These are phyloP conservation scores for Delitschia confertaspora DNA, from an alignment of 495 filamentous ascomycete genomes.

Conservation along the genomic window DNA sequence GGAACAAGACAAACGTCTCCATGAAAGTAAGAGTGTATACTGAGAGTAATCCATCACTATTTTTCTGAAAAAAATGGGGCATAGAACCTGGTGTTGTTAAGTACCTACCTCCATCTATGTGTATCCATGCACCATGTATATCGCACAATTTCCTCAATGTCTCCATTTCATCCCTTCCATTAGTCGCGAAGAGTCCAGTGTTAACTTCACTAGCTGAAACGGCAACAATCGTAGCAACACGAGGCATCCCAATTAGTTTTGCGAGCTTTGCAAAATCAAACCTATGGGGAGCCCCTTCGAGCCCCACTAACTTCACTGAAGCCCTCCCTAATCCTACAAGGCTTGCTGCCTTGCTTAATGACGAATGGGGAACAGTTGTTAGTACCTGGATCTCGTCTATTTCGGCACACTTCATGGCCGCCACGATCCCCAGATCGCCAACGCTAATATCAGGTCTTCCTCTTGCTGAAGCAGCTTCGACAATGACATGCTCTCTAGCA, in stretches of 20 bases:
- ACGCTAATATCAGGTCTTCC: conserved; percentile 40
- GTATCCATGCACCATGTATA: conserved; percentile 72
- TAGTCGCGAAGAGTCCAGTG: conserved; percentile 72
- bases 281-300: conserved; percentile 48
- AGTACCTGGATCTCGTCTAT: conserved; percentile 64
- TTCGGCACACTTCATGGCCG: conserved; percentile 53
- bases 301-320: conserved; percentile 52
- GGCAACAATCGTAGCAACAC: conserved; percentile 61
- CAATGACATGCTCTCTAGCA: conserved; percentile 21
- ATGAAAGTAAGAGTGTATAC: not conserved
- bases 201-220: conserved; percentile 86
- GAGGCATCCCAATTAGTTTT: conserved; percentile 42
- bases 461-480: conserved; percentile 25
- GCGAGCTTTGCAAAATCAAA: conserved; percentile 58
- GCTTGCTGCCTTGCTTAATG: conserved; percentile 70
- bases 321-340: conserved; percentile 69
- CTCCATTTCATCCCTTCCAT: conserved; percentile 49
- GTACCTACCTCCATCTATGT: conserved; percentile 68
- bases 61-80: not conserved
- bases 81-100: not conserved
- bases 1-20: not conserved
- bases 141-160: conserved; percentile 61
- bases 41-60: not conserved
- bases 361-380: conserved; percentile 74
- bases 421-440: conserved; percentile 59